A percentile compares a stretch with the other conserved stretches of the same genome.
Conservation (phyloP, 176 grass and related monocot species). For the Urochloa ruziziensis region DNA sequence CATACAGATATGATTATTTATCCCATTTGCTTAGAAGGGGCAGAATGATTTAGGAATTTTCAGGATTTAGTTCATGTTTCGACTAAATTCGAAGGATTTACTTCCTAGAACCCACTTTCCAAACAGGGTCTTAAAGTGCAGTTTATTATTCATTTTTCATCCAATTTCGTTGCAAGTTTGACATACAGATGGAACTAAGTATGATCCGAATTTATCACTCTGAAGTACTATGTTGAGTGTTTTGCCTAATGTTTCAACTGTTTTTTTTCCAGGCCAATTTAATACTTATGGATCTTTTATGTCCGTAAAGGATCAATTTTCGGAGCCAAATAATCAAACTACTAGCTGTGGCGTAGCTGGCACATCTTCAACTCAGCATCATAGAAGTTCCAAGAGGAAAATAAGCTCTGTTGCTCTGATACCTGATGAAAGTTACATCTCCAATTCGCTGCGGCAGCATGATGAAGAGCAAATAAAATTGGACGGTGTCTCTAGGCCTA, state of each 20-base stretch:
- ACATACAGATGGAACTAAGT: neutral
- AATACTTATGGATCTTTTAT: constrained; percentile 39
- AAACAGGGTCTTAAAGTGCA: neutral
- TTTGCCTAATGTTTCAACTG: constrained; percentile 21
- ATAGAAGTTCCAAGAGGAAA: constrained; percentile 46
- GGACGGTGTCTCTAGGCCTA: constrained; percentile 21
- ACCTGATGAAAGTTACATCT: constrained; percentile 25
- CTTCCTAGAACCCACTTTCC: neutral
- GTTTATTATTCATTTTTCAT: constrained; percentile 27
- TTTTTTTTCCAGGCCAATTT: constrained; percentile 58
- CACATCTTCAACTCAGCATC: constrained; percentile 23
- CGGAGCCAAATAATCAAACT: constrained; percentile 35
- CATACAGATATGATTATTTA: constrained; percentile 7
- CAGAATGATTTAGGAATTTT: neutral
- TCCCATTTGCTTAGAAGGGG: neutral
- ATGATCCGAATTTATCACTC: constrained; percentile 15
- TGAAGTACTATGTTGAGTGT: constrained; percentile 19
- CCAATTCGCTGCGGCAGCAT: constrained; percentile 2
- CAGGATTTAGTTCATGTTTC: neutral
- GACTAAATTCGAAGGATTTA: neutral
- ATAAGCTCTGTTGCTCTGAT: constrained; percentile 22
- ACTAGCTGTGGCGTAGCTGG: constrained; percentile 29
- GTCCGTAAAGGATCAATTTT: constrained; percentile 38
- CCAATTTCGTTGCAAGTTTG: constrained; percentile 30
- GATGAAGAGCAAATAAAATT: constrained; percentile 38